Evolutionary conservation across 2,329 filamentous ascomycete species (phyloP).

Genomic region (Xylariomycetidae sp.): DNA sequence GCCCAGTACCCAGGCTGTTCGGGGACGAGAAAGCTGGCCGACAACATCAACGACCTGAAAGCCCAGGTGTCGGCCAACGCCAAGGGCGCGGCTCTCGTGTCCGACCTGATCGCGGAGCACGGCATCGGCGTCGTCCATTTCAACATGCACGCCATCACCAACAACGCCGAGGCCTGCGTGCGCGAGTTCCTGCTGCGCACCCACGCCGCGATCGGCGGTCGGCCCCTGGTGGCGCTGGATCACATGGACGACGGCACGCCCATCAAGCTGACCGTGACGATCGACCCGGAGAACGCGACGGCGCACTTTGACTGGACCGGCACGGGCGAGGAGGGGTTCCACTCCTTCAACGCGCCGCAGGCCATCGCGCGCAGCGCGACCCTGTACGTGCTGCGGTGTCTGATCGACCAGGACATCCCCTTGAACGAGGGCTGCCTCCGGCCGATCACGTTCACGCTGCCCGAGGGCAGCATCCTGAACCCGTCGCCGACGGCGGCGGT

Average conservation of each 20-base stretch:
- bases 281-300: conserved; percentile 24
- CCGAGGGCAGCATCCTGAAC: conserved; percentile 27
- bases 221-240: conserved; percentile 23
- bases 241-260: conserved; percentile 34
- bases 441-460: conserved; percentile 30
- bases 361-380: conserved; percentile 34
- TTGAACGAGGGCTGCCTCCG: conserved; percentile 35
- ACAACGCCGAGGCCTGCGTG: conserved; percentile 26
- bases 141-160: conserved; percentile 34
- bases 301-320: conserved; percentile 34
- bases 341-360: conserved; percentile 19
- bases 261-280: conserved; percentile 27
- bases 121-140: conserved; percentile 23
- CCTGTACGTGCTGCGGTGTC: conserved; percentile 33
- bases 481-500: conserved; percentile 29
- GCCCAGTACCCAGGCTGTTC: conserved; percentile 30
- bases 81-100: conserved; percentile 26
- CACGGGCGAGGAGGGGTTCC: conserved; percentile 28
- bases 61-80: conserved; percentile 37
- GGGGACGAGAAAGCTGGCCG: conserved; percentile 27
- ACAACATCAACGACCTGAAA: conserved; percentile 39
- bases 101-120: conserved; percentile 24
- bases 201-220: conserved; percentile 40
- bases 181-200: conserved; percentile 20
- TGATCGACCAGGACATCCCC: conserved; percentile 32